Evolutionary conservation across 202 grass and related monocot genomes (phyloP).

Genomic region (Bolboschoenoplectus hybrid): DNA sequence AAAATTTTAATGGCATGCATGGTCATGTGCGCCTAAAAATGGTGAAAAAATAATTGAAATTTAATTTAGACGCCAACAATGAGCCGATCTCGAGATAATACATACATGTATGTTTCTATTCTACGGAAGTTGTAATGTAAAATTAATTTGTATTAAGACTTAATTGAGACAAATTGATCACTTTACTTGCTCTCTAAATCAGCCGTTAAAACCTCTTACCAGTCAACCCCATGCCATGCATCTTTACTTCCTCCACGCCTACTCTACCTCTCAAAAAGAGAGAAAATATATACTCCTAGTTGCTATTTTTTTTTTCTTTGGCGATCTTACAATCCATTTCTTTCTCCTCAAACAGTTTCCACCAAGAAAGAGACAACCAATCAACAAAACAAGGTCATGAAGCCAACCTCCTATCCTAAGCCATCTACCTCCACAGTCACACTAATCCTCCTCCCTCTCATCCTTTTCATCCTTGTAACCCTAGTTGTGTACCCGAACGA

Average conservation of each 20-base stretch:
- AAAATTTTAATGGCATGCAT: background rate
- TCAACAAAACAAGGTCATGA: conserved; percentile 30
- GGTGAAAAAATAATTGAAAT: background rate
- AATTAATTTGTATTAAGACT: background rate
- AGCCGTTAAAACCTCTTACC: conserved; percentile 1
- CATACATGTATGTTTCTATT: background rate
- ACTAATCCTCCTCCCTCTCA: conserved; percentile 49
- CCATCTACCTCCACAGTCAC: conserved; percentile 32
- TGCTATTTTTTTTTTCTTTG: background rate
- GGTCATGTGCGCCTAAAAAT: background rate
- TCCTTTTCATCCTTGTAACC: conserved; percentile 44
- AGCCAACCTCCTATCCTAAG: conserved; percentile 39
- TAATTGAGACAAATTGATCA: background rate
- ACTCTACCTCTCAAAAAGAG: background rate
- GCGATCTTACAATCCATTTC: background rate
- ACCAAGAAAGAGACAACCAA: background rate
- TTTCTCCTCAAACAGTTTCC: conserved; percentile 22
- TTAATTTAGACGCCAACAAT: background rate
- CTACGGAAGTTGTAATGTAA: background rate
- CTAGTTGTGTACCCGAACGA: conserved; percentile 38
- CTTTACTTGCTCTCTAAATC: conserved; percentile 39
- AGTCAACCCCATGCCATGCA: conserved; percentile 26
- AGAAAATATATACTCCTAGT: background rate
- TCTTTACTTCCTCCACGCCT: conserved; percentile 19
- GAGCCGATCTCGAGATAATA: background rate